These are phyloP conservation scores for Spongiforma sp. DNA, from an alignment of 1,284 basidiomycete genomes.

Conservation along the genomic window DNA sequence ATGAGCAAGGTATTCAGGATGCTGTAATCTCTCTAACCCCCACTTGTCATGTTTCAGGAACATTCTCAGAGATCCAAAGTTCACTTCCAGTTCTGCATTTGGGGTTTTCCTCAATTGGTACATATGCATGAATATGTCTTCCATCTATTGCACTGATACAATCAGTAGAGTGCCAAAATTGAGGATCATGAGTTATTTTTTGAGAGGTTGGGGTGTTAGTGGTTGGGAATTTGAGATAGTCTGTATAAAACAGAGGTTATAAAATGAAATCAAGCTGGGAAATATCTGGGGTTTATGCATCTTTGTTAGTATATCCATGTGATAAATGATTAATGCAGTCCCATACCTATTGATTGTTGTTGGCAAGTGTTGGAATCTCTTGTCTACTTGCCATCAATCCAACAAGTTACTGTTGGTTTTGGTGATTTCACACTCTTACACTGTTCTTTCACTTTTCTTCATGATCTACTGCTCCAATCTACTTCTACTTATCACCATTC, in stretches of 20 bases:
- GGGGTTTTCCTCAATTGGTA: background rate
- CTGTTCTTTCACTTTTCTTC: no score
- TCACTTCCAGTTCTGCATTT: constrained; percentile 5
- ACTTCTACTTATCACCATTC: no score
- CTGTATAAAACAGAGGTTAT: background rate
- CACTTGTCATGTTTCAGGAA: no score
- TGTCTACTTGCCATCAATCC: background rate
- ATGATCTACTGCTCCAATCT: no score
- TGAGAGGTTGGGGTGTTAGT: background rate
- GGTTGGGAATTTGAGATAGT: background rate
- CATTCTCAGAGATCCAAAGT: no score
- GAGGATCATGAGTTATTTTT: background rate
- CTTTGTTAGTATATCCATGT: background rate
- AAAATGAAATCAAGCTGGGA: background rate
- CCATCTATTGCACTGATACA: constrained; percentile 1
- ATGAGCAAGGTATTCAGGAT: no score
- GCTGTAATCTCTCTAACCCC: no score
- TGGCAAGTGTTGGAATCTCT: constrained; percentile 7
- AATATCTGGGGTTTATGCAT: background rate
- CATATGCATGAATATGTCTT: background rate
- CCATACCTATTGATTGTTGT: background rate
- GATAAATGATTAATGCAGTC: background rate
- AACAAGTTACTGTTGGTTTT: no score
- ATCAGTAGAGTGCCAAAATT: background rate
- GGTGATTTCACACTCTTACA: no score